Base-by-base conservation (phyloP, 305 asterid species). In the Striga hermonthica region DNA sequence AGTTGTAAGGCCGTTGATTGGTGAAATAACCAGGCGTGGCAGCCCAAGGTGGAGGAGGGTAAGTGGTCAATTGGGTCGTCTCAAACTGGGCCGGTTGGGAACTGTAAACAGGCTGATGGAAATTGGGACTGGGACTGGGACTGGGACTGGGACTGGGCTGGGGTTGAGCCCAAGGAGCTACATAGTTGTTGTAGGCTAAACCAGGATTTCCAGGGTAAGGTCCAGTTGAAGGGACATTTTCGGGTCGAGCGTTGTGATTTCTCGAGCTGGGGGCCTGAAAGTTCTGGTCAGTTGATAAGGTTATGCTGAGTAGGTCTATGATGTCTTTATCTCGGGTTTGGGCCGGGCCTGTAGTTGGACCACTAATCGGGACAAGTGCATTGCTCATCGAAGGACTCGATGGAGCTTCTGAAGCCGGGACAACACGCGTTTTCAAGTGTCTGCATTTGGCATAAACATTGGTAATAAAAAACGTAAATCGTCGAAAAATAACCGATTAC, bases 31-130 rank as follows among this genome's bases (percentile, higher is more conserved):
- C 95, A 0, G 98, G 99, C 34, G 98, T 86, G 48, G 91, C 78
- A 4, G 95, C 98, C 99, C 98, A 90, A 11, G 99, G 99, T 36
- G 99, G 98, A 43, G 99, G 97, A 4, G 93, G 95, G 78, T 91
- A 94, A 14, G 72, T 72, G 65, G 55, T 76, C 83, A 1, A 39
- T 41, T 77, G 83, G 34, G 76, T 22, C 31, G 31, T 22, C 31
- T 22, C 31, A 22, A 22, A 22, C 31, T 22, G 31, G 31, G 31
- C 31, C 14, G 57, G 57, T 13, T 50, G 57, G 4, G 57, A 50
- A 8, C 15, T n/a, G 58, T 15, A 53, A 3, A 53, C 16, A 53
- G 57, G 36, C 66, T 74, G 69, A 38, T 75, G 85, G 15, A 54
- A 62, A 4, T 57, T 58, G 34, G 56, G 56, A 68, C 66, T 65